Evolutionary conservation across 2,329 filamentous ascomycete species (phyloP).

Genomic region (Hypoxylon sp.): DNA sequence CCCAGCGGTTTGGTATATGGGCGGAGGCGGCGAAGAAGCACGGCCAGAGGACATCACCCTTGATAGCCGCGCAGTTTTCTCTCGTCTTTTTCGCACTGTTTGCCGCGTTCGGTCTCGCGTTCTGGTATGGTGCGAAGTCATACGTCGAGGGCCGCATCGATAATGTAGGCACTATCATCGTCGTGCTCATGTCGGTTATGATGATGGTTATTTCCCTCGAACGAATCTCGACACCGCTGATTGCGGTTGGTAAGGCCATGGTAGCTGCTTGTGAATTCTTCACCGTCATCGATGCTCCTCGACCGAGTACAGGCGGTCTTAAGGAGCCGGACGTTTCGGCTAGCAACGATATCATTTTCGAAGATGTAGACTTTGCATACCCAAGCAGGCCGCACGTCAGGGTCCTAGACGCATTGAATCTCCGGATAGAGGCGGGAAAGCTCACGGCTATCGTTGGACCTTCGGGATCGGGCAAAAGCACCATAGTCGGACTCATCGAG

Average conservation of each 20-base stretch:
- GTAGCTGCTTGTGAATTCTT: slow-evolving; percentile 70
- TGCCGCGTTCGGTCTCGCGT: slow-evolving; percentile 66
- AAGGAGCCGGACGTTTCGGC: slow-evolving; percentile 63
- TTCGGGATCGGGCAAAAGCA: slow-evolving; percentile 80
- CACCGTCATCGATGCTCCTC: slow-evolving; percentile 64
- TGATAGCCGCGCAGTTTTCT: slow-evolving; percentile 65
- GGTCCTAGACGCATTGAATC: slow-evolving; percentile 69
- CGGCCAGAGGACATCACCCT: slow-evolving; percentile 62
- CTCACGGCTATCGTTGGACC: slow-evolving; percentile 80
- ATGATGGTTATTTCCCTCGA: slow-evolving; percentile 68
- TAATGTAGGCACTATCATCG: slow-evolving; percentile 65
- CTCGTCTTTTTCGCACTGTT: slow-evolving; percentile 67
- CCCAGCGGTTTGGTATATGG: slow-evolving; percentile 65
- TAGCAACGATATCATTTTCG: slow-evolving; percentile 68
- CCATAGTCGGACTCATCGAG: slow-evolving; percentile 77
- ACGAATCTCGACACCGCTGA: slow-evolving; percentile 67
- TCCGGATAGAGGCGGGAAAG: slow-evolving; percentile 72
- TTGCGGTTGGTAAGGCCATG: slow-evolving; percentile 68
- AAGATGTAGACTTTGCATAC: slow-evolving; percentile 78
- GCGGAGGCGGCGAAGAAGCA: slow-evolving; percentile 65
- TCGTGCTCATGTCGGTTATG: slow-evolving; percentile 70
- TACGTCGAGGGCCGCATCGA: slow-evolving; percentile 60
- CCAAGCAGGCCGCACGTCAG: slow-evolving; percentile 73
- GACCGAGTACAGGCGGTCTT: slow-evolving; percentile 55
- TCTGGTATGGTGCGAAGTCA: slow-evolving; percentile 71